These are phyloP conservation scores for Penicillium sp. DNA, from an alignment of 2,329 filamentous ascomycete species.

Conservation along the genomic window DNA sequence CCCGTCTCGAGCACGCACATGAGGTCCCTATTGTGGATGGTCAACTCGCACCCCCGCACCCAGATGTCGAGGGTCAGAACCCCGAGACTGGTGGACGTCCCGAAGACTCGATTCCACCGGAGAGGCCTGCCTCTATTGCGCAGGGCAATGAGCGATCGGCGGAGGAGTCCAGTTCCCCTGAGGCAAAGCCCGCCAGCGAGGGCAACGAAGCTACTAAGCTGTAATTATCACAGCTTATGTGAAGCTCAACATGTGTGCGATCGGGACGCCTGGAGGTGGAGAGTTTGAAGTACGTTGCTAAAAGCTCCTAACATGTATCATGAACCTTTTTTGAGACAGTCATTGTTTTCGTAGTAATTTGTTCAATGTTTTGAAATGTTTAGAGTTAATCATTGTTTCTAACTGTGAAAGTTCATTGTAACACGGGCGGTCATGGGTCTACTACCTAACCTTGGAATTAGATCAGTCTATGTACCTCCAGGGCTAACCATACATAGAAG, in stretches of 20 bases:
- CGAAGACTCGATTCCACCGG: conserved; percentile 35
- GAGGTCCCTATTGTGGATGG: conserved; percentile 58
- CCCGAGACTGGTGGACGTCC: conserved; percentile 53
- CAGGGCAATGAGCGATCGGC: conserved; percentile 38
- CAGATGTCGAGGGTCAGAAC: conserved; percentile 59
- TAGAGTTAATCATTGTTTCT: not conserved
- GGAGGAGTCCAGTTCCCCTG: conserved; percentile 35
- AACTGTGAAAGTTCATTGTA: not conserved
- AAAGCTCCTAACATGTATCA: conserved; percentile 19
- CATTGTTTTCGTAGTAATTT: not conserved
- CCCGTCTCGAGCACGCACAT: conserved; percentile 74
- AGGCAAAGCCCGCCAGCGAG: conserved; percentile 50
- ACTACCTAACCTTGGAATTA: too few species aligned
- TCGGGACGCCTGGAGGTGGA: not conserved
- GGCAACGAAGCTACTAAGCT: conserved; percentile 47
- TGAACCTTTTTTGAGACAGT: conserved; percentile 10
- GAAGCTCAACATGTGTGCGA: not conserved
- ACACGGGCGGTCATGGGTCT: not conserved
- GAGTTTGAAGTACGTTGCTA: not conserved
- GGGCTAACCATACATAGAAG: too few species aligned
- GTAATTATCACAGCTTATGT: not conserved
- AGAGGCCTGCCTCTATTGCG: conserved; percentile 43
- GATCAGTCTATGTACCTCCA: too few species aligned
- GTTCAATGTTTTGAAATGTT: not conserved
- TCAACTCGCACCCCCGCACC: conserved; percentile 53